phyloP scores from a whole-genome alignment of 208 protist genomes.

The Entamoeba histolytica region DNA sequence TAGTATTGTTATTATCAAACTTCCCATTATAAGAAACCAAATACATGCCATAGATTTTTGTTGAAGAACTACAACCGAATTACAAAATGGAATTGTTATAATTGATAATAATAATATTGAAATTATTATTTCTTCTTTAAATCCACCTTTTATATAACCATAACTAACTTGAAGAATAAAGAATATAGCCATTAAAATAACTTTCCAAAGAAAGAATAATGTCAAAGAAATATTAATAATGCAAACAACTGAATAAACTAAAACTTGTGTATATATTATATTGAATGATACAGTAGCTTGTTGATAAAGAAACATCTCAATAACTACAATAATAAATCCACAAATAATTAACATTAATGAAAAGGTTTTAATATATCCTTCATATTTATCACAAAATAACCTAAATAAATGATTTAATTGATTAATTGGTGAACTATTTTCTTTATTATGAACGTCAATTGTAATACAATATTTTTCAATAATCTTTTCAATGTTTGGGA shows the following conservation, averaged over 20 bases:
- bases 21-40: neutral
- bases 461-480: neutral
- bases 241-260: neutral
- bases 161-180: neutral
- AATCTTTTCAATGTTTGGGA: neutral
- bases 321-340: neutral
- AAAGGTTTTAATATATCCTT: neutral
- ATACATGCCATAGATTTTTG: neutral
- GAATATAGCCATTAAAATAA: neutral
- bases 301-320: neutral
- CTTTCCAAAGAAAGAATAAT: neutral
- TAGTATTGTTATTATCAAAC: neutral
- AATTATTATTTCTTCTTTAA: neutral
- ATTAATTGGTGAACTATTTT: neutral
- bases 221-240: neutral
- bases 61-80: neutral
- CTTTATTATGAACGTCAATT: neutral
- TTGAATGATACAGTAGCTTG: neutral
- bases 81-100: neutral
- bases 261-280: neutral
- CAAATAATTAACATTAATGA: neutral
- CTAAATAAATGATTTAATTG: neutral
- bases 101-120: neutral
- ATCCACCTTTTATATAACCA: neutral
- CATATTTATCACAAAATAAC: neutral